Evolutionary conservation across 164 flowering plant species (phyloP).

Genomic region (Berberis vulgaris): DNA sequence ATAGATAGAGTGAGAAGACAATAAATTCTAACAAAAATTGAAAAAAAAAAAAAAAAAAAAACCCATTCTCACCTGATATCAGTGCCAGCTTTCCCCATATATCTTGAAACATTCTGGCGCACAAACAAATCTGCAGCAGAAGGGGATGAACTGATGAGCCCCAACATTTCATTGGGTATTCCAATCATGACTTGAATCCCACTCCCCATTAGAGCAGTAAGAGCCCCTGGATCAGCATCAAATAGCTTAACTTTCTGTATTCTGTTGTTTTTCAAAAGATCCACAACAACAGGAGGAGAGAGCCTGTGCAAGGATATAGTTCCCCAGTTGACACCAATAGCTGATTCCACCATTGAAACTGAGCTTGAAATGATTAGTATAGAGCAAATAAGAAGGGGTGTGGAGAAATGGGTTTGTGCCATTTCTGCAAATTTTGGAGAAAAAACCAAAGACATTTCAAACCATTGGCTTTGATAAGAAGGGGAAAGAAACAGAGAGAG

Average conservation of each 20-base stretch:
- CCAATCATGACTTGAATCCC: constrained; percentile 88
- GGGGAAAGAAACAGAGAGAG: too few relatives aligned
- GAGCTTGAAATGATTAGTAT: too few relatives aligned
- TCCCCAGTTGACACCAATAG: constrained; percentile 81
- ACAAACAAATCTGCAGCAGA: constrained; percentile 66
- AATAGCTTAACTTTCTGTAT: constrained; percentile 78
- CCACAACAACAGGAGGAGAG: constrained; percentile 58
- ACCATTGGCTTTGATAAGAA: too few relatives aligned
- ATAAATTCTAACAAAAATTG: background rate
- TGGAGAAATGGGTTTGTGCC: too few relatives aligned
- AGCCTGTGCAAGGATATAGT: constrained; percentile 52
- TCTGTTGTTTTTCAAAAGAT: constrained; percentile 60
- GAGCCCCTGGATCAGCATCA: constrained; percentile 53
- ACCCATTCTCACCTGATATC: constrained; percentile 60
- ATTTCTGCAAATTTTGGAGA: too few relatives aligned
- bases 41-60: background rate
- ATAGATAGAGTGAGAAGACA: background rate
- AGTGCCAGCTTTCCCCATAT: constrained; percentile 50
- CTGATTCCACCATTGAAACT: constrained; percentile 33
- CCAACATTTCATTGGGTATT: constrained; percentile 79
- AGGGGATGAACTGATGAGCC: constrained; percentile 40
- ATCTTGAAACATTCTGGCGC: constrained; percentile 53
- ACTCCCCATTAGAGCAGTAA: constrained; percentile 51
- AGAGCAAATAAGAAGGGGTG: too few relatives aligned
- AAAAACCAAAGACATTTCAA: too few relatives aligned